Percentiles rank a stretch among this genome's conserved stretches.
These are phyloP conservation scores for Prinsepia uniflora DNA, from an alignment of 306 rosid genomes.

Conservation along the genomic window DNA sequence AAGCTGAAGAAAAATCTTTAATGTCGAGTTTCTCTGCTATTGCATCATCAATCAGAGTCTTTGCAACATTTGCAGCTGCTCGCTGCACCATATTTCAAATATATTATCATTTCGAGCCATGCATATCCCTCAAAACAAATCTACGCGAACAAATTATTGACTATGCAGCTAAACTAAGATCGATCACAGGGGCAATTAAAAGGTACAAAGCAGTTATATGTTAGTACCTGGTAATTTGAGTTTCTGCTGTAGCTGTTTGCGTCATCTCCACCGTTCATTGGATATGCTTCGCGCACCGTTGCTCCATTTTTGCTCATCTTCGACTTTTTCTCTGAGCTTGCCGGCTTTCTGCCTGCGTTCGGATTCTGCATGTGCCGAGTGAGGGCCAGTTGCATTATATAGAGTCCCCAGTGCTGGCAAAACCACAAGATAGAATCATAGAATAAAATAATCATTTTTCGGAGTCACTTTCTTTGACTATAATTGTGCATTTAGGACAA, in stretches of 20 bases:
- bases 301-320: constrained; percentile 5
- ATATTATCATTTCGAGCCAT: too few species aligned
- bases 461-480: background rate
- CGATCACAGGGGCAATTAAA: too few species aligned
- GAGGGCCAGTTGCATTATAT: background rate
- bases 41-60: constrained; percentile 7
- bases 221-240: constrained; percentile 9
- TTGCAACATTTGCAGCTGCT: constrained; percentile 6
- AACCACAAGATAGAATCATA: too few species aligned
- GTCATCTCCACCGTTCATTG: constrained; percentile 19
- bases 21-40: constrained; percentile 14
- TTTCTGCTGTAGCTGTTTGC: constrained; percentile 20
- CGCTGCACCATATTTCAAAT: background rate
- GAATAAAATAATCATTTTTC: background rate
- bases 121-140: too few species aligned
- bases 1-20: background rate
- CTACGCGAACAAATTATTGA: background rate
- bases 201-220: background rate
- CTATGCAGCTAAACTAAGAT: background rate
- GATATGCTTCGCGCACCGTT: constrained; percentile 2
- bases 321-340: background rate
- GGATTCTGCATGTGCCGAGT: background rate
- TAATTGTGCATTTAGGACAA: background rate
- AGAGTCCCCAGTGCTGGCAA: background rate
- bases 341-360: background rate